Evolutionary conservation across 768 basidiomycete genomes (phyloP).

Genomic region (Rhizopogon roseolus): DNA sequence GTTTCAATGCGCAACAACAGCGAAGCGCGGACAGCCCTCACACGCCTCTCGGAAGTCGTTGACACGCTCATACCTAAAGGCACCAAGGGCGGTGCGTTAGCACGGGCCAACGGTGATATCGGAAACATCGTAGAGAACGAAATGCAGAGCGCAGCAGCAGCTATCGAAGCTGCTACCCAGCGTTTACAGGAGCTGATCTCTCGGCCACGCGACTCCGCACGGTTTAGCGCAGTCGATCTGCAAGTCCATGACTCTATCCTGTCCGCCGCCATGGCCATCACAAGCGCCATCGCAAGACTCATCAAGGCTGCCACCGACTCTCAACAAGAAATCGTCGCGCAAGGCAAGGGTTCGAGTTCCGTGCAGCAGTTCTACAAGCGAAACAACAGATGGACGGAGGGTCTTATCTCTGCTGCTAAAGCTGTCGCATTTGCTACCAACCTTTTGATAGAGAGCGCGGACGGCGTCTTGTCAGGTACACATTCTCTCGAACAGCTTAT

Average conservation of each 20-base stretch:
- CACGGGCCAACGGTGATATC: slow-evolving; percentile 85
- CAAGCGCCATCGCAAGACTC: slow-evolving; percentile 88
- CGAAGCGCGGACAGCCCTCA: slow-evolving; percentile 76
- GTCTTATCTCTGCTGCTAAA: slow-evolving; percentile 96
- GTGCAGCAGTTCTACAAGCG: slow-evolving; percentile 98
- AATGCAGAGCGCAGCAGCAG: slow-evolving; percentile 88
- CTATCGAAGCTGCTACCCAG: slow-evolving; percentile 90
- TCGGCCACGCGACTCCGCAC: slow-evolving; percentile 81
- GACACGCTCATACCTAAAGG: slow-evolving; percentile 86
- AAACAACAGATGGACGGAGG: slow-evolving; percentile 99
- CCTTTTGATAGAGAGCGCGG: slow-evolving; percentile 93
- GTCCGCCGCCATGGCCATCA: slow-evolving; percentile 90
- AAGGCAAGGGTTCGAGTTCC: slow-evolving; percentile 90
- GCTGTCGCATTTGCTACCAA: slow-evolving; percentile 96
- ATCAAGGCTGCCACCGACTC: slow-evolving; percentile 97
- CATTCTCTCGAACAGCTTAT: slow-evolving; percentile 98
- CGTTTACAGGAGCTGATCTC: slow-evolving; percentile 89
- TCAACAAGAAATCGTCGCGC: slow-evolving; percentile 95
- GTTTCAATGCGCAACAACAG: slow-evolving; percentile 87
- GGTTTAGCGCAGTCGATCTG: slow-evolving; percentile 86
- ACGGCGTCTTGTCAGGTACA: slow-evolving; percentile 94
- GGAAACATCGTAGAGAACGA: slow-evolving; percentile 96
- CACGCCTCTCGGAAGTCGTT: slow-evolving; percentile 82
- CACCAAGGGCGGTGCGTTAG: slow-evolving; percentile 59
- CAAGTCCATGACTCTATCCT: slow-evolving; percentile 99